Percentiles rank a stretch among this genome's conserved stretches.
Evolutionary conservation across 306 rosid species (phyloP).

Genomic region (Cercis canadensis): DNA sequence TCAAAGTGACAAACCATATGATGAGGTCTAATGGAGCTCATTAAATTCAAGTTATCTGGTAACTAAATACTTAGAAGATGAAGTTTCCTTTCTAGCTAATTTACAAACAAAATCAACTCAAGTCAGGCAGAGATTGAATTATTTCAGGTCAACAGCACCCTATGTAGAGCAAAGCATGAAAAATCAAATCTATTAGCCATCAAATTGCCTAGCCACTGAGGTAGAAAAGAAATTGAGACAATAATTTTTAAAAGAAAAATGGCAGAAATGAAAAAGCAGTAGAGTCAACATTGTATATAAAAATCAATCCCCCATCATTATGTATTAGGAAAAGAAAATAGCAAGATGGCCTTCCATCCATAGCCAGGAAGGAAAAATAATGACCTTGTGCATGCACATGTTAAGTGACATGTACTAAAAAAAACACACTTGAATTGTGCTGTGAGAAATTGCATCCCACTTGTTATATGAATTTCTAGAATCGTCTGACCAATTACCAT

Average conservation of each 20-base stretch:
- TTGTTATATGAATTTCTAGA: slow-evolving; percentile 66
- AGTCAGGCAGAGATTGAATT: no score
- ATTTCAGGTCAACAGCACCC: not conserved
- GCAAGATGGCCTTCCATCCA: not conserved
- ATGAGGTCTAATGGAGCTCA: not conserved
- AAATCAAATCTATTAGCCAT: not conserved
- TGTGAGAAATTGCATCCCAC: slow-evolving; percentile 88
- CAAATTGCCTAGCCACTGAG: not conserved
- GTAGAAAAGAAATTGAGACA: not conserved
- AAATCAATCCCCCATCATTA: not conserved
- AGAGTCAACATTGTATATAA: not conserved
- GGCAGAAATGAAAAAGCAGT: no score
- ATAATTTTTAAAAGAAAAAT: not conserved
- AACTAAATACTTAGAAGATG: not conserved
- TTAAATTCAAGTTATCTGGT: not conserved
- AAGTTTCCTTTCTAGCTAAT: not conserved
- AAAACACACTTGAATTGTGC: slow-evolving; percentile 77
- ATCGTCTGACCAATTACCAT: slow-evolving; percentile 77
- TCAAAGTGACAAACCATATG: not conserved
- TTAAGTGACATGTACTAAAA: not conserved
- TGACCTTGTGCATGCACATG: no score
- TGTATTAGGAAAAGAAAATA: not conserved
- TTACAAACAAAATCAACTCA: not conserved
- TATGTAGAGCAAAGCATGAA: not conserved
- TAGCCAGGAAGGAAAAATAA: not conserved